A percentile compares a stretch with the other conserved stretches of the same genome.
Evolutionary conservation across 257 asterid genomes (phyloP).

Genomic region (Solanum lycopersicoides): DNA sequence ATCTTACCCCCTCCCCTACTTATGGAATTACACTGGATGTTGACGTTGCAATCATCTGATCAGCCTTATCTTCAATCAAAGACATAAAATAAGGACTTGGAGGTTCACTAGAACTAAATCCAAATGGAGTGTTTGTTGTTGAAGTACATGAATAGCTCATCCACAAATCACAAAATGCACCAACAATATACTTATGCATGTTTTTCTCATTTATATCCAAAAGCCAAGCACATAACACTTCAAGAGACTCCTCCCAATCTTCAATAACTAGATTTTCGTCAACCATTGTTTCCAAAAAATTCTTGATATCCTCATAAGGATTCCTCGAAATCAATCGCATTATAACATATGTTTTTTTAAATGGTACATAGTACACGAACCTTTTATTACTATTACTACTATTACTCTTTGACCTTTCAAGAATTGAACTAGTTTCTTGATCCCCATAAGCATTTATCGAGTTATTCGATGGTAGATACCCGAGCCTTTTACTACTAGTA

Average conservation of each 20-base stretch:
- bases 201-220: slow-evolving; percentile 24
- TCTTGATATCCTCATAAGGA: slow-evolving; percentile 38
- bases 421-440: too few relatives aligned
- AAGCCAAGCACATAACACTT: slow-evolving; percentile 35
- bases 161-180: slow-evolving; percentile 41
- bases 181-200: slow-evolving; percentile 39
- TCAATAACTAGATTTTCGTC: neutral
- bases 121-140: slow-evolving; percentile 5
- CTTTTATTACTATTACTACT: too few relatives aligned
- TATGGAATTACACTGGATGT: neutral
- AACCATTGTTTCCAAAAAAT: slow-evolving; percentile 49
- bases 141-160: slow-evolving; percentile 5
- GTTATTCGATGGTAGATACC: too few relatives aligned
- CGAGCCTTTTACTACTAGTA: too few relatives aligned
- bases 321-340: slow-evolving; percentile 24
- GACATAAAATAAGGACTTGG: slow-evolving; percentile 20
- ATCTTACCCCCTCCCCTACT: neutral
- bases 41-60: neutral
- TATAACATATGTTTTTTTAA: neutral
- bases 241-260: slow-evolving; percentile 1
- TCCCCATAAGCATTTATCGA: too few relatives aligned
- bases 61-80: neutral
- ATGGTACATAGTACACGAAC: too few relatives aligned
- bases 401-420: too few relatives aligned
- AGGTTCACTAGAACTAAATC: slow-evolving; percentile 17